Evolutionary conservation across 306 rosid genomes (phyloP), one percentile per base, ranked within the genome.

Genomic region (Trichosanthes cucumerina): DNA sequence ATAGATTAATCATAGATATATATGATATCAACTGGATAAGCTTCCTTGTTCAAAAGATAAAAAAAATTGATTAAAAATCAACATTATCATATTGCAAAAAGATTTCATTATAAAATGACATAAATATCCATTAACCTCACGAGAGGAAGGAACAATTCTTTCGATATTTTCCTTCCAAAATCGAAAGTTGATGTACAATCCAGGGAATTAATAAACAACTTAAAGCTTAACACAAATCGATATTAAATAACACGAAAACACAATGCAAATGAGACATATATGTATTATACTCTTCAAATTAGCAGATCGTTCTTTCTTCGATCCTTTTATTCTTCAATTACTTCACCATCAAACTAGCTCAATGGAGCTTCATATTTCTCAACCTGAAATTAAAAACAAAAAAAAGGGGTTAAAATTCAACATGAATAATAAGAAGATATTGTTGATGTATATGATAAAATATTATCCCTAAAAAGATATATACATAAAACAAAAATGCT

Each of bases 321-420:
- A 21, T 65, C 53, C 53, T n/a, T 62, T 26, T 31, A 18, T 60
- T 56, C 18, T 43, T 24, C 52, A 5, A 26, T 60, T 46, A 23
- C 26, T 68, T 11, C 54, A 43, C 54, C 26, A 70, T 44, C 54
- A 39, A 26, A n/a, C n/a, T n/a, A n/a, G 16, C 6, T n/a, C 65
- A 65, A 24, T 47, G 36, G 50, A 53, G 24, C 66, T 66, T 79
- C 81, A 52, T 12, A 53, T 79, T 52, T 39, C 68, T 79, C 81
- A 79, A 50, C 76, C 77, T 79, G 65, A 36, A 21, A 79, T 36
- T 0, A n/a, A 6, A 15, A 9, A n/a, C 2, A 21, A 39, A 54
- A 44, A 34, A 33, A 47, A 14, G n/a, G 47, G 4, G 34, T 19
- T 7, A 46, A 18, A 43, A 63, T 11, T 15, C 0, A 23, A 26